Evolutionary conservation across 2,329 filamentous ascomycete genomes (phyloP), one percentile per base, ranked within the genome.

Genomic region (Fusarium nurragi): DNA sequence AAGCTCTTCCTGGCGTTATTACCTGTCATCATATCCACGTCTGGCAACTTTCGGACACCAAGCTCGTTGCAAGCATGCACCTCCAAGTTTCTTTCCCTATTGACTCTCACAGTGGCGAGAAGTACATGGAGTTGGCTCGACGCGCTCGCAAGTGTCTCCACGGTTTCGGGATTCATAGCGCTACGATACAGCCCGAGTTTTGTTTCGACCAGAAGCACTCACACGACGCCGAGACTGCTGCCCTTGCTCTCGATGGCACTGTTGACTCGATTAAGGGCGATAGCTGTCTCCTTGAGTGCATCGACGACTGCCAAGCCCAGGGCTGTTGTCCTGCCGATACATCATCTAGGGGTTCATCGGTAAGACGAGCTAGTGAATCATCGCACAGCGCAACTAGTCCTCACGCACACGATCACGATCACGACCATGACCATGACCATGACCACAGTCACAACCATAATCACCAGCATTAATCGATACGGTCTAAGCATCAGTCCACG

Each of bases 21-120:
- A 93, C 91, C 75, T 97, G 93, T 74, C 95, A 99, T 78, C 94
- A 99, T 76, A 85, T 99, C 21, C 95, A 99, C 76, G 93, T 99
- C 63, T 99, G 95, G 95, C 94, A 98, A 77, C 86, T 99, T 30
- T 97, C 91, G 16, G 94, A 98, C 75, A 95, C 93, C 49, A 97
- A 97, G 81, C 84, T 97, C 30, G 90, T 99, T 34, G 94, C 95
- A 13, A 95, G 91, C 12, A 87, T 99, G 78, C 95, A 99, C 75
- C 90, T 99, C 40, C 93, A 97, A 76, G 90, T 99, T 21, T 88
- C 89, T 43, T 97, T 97, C 76, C 91, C 94, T 69, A 93, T 97
- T 76, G 90, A 93, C 74, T 91, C 91, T 45, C 88, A 93, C 69
- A 90, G 90, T 38, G 87, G 86, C 37, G 85, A 86, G 73, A 88